Evolutionary conservation across 2,329 filamentous ascomycete species (phyloP).

Genomic region (Hypoxylon sp.): DNA sequence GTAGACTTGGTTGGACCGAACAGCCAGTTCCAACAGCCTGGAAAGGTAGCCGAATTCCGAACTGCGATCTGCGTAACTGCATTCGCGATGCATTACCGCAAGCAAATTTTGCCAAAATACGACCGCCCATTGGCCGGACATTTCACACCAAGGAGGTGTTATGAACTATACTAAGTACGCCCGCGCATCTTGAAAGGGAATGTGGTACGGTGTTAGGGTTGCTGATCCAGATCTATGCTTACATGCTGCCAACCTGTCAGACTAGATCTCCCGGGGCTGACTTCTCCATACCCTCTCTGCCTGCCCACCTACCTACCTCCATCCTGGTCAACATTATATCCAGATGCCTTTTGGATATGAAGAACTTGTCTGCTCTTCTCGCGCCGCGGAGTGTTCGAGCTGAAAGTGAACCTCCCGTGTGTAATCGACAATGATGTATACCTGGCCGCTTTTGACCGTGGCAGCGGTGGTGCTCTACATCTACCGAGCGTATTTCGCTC

Average conservation of each 20-base stretch:
- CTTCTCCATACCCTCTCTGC: not conserved
- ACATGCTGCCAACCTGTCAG: too few species aligned
- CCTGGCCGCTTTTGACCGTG: slow-evolving; percentile 9
- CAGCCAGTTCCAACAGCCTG: slow-evolving; percentile 3
- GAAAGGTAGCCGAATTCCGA: not conserved
- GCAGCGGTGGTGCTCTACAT: slow-evolving; percentile 12
- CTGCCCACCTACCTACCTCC: not conserved
- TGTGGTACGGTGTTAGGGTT: not conserved
- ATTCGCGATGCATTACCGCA: not conserved
- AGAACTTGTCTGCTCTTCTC: not conserved
- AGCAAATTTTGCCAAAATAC: not conserved
- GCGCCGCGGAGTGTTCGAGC: not conserved
- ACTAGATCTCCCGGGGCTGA: too few species aligned
- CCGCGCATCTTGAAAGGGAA: slow-evolving; percentile 5
- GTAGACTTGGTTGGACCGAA: not conserved
- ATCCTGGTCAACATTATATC: too few species aligned
- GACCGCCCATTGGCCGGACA: slow-evolving; percentile 5
- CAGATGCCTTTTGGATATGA: not conserved
- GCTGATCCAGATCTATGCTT: too few species aligned
- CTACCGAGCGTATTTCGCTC: slow-evolving; percentile 7
- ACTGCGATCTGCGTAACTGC: slow-evolving; percentile 8
- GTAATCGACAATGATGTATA: slow-evolving; percentile 1
- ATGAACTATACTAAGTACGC: too few species aligned
- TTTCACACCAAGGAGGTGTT: not conserved
- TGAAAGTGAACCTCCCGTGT: not conserved